Base-by-base conservation (phyloP, 1,284 basidiomycete species). In the Ganoderma lucidum region DNA sequence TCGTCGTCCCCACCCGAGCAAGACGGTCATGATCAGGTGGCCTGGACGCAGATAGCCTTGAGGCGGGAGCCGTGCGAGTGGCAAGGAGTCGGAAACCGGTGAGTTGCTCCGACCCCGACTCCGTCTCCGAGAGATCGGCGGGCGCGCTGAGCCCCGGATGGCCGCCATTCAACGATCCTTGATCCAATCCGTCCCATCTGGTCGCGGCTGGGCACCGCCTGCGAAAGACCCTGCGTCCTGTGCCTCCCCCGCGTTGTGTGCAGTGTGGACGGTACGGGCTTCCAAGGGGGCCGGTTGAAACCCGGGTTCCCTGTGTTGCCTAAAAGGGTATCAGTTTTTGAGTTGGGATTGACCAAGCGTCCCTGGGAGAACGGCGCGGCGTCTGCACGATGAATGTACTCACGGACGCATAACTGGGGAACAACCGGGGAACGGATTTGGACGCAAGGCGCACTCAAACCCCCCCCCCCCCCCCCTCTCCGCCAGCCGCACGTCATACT, bases 261-360 rank as follows among this genome's bases (percentile, higher is more conserved):
- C 23, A 23, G 23, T 23, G 23, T 23, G 23, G 23, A 23, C 23
- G 23, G 23, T 23, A 1, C 23, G 8, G 35, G 35, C 35, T 35
- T 35, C 35, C 35, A 35, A 8, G 35, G 35, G 35, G 35, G 35
- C 35, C 35, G 35, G 35, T 35, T 35, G 3, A 65, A 61, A 65
- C 59, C 35, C 55, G 32, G 44, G 41, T 19, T 41, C 23, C 10
- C 65, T 66, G 41, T 32, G 14, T 8, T 23, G 58, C n/a, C 58
- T 0, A 9, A 28, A 42, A 1, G 64, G 64, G 68, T 12, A 66
- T 59, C 53, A 61, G 56, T 53, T 39, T 70, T 72, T 59, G 69
- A 70, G 71, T 72, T 72, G 71, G 65, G 69, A 72, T 68, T 72
- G 65, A 72, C 71, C 62, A 70, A 72, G 66, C 17, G 62, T 68